A percentile compares a stretch with the other conserved stretches of the same genome.
Evolutionary conservation across 306 rosid species (phyloP).

Genomic region (Malus fusca): DNA sequence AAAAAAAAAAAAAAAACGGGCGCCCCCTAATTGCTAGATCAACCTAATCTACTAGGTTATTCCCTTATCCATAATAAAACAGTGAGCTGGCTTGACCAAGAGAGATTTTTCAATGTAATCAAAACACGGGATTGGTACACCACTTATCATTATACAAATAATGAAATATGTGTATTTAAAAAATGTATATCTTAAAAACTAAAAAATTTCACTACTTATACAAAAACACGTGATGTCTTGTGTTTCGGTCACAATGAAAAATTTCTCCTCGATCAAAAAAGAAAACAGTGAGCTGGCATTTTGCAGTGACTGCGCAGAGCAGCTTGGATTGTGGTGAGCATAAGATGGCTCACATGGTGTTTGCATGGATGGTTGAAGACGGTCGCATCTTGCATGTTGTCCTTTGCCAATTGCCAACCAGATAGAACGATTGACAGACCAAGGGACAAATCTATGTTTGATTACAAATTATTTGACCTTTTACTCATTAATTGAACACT

Average conservation of each 20-base stretch:
- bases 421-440: background rate
- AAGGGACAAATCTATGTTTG: background rate
- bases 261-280: no score
- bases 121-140: accelerated
- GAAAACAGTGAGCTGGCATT: background rate
- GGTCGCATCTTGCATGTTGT: background rate
- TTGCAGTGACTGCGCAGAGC: background rate
- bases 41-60: no score
- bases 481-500: no score
- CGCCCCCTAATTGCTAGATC: no score
- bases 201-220: no score
- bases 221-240: accelerated
- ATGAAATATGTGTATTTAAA: background rate
- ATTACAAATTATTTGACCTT: background rate
- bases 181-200: no score
- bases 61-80: no score
- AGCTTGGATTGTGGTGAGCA: background rate
- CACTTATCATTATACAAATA: accelerated
- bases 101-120: accelerated
- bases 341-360: background rate
- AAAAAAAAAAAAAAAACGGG: no score
- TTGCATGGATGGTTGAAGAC: background rate
- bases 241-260: background rate
- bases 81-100: no score
- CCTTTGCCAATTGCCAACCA: background rate